These are phyloP conservation scores for Tuber aestivum DNA, from an alignment of 495 filamentous ascomycete genomes.

Conservation along the genomic window DNA sequence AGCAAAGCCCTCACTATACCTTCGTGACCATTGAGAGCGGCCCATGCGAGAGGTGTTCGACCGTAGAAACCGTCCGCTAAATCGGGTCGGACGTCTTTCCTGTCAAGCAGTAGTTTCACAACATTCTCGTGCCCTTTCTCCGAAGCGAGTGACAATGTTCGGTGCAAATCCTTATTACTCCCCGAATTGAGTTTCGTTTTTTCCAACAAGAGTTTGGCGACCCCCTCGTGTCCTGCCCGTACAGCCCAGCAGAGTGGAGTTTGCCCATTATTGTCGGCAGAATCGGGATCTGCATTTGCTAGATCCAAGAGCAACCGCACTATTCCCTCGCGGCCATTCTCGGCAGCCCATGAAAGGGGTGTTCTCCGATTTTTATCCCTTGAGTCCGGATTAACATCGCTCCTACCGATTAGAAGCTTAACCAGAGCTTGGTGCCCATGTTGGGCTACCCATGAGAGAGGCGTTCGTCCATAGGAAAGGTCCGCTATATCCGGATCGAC, in stretches of 20 bases:
- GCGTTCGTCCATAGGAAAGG: constrained; percentile 25
- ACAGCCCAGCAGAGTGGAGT: constrained; percentile 30
- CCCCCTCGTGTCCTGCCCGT: constrained; percentile 23
- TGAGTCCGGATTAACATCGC: neutral
- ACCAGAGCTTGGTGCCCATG: constrained; percentile 24
- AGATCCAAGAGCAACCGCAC: neutral
- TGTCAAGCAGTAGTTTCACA: constrained; percentile 20
- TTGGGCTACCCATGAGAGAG: constrained; percentile 33
- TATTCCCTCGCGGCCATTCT: neutral
- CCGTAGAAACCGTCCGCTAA: constrained; percentile 23
- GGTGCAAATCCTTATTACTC: constrained; percentile 20
- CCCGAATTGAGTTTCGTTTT: constrained; percentile 3
- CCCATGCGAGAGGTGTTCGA: constrained; percentile 32
- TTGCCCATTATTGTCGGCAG: constrained; percentile 10
- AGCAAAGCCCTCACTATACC: constrained; percentile 74
- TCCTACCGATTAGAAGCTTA: neutral
- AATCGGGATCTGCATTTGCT: neutral
- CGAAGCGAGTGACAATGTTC: constrained; percentile 22
- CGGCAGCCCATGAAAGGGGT: neutral
- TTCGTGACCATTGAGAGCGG: constrained; percentile 65
- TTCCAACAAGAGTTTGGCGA: constrained; percentile 21
- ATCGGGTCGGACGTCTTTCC: neutral
- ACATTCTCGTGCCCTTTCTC: constrained; percentile 24
- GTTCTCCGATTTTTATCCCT: neutral
- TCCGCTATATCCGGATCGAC: constrained; percentile 21